Conservation (phyloP, 2,329 filamentous ascomycete species). For the Fusarium robinianum region DNA sequence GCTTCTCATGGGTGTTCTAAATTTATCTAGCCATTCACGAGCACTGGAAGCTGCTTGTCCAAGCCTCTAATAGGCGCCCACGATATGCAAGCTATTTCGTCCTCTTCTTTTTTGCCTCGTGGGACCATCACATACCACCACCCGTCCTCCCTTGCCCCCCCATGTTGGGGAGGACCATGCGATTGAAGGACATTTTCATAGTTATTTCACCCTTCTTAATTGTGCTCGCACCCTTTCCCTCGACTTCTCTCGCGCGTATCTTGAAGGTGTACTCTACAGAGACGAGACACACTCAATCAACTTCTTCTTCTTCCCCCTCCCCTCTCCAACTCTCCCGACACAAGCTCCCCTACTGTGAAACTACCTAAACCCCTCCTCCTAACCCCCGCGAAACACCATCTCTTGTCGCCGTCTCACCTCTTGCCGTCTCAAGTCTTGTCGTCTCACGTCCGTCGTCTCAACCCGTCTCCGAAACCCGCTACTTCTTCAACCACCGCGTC, state of each 20-base stretch:
- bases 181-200: too few species aligned
- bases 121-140: conserved; percentile 4
- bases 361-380: conserved; percentile 6
- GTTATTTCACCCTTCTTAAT: too few species aligned
- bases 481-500: conserved; percentile 5
- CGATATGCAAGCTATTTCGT: conserved; percentile 16
- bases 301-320: too few species aligned
- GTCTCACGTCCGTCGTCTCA: conserved; percentile 38
- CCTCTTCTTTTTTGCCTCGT: conserved; percentile 2
- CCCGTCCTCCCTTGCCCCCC: not conserved
- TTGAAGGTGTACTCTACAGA: too few species aligned
- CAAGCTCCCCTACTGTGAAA: not conserved
- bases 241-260: too few species aligned
- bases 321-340: not conserved
- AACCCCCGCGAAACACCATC: conserved; percentile 32
- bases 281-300: too few species aligned
- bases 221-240: not conserved
- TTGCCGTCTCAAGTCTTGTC: too few species aligned
- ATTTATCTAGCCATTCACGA: conserved; percentile 37
- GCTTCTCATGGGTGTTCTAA: conserved; percentile 31
- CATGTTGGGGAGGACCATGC: too few species aligned
- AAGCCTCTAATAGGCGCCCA: conserved; percentile 35
- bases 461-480: conserved; percentile 19
- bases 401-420: conserved; percentile 10
- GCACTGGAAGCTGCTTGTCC: conserved; percentile 14